Evolutionary conservation across 371 early-diverging fungal species (phyloP).

Genomic region (Mucor indicus): DNA sequence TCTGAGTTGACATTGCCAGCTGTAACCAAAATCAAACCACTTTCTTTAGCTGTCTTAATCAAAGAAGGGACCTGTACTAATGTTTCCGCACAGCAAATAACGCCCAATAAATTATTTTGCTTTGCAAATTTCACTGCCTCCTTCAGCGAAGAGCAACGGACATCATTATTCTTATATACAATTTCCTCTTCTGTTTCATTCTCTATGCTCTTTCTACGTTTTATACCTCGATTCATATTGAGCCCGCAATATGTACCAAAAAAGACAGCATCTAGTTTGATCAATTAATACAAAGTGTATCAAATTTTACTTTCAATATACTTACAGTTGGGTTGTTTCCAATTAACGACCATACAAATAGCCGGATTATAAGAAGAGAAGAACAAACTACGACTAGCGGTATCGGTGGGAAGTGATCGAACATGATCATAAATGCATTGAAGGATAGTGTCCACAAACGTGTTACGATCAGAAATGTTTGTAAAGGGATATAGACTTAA

Average conservation of each 20-base stretch:
- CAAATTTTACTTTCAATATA: not conserved
- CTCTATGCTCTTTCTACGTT: too few species aligned
- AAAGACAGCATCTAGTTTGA: constrained; percentile 74
- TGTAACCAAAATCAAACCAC: constrained; percentile 84
- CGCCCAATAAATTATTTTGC: constrained; percentile 77
- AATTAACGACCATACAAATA: constrained; percentile 89
- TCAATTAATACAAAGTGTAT: not conserved
- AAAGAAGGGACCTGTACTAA: constrained; percentile 86
- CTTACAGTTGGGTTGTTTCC: constrained; percentile 97
- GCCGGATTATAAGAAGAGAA: constrained; percentile 88
- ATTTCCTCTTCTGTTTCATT: constrained; percentile 13
- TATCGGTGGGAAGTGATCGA: constrained; percentile 35
- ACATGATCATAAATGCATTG: constrained; percentile 74
- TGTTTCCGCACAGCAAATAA: constrained; percentile 86
- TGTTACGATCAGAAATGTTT: constrained; percentile 68
- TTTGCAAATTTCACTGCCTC: constrained; percentile 73
- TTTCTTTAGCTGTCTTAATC: constrained; percentile 86
- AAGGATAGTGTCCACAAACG: constrained; percentile 81
- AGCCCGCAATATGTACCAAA: constrained; percentile 78
- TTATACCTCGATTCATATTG: constrained; percentile 51
- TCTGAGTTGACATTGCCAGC: constrained; percentile 77
- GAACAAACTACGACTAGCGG: constrained; percentile 45
- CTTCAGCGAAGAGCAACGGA: constrained; percentile 65
- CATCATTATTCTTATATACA: constrained; percentile 20
- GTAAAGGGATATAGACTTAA: constrained; percentile 47